A percentile compares a stretch with the other conserved stretches of the same genome.
These are phyloP conservation scores for Pseudogymnoascus sp. DNA, from an alignment of 2,329 filamentous ascomycete genomes.

Conservation along the genomic window DNA sequence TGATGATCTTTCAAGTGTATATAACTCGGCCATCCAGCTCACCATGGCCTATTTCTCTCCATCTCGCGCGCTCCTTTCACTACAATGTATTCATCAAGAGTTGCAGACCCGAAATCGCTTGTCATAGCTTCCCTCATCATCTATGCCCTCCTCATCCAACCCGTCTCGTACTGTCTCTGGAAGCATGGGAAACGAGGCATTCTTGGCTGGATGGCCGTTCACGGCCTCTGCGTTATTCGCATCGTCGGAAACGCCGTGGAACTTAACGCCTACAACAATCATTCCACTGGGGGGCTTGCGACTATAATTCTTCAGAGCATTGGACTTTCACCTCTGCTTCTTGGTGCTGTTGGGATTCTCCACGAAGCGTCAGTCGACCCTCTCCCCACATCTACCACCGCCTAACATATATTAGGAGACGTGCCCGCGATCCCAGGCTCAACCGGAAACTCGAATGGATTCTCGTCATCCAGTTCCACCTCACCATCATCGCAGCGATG, in stretches of 20 bases:
- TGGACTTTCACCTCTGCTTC: slow-evolving; percentile 17
- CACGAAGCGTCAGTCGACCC: slow-evolving; percentile 18
- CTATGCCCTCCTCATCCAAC: slow-evolving; percentile 10
- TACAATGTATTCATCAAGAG: neutral
- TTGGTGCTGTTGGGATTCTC: slow-evolving; percentile 15
- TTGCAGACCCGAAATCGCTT: neutral
- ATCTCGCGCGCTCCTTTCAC: neutral
- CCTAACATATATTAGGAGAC: neutral
- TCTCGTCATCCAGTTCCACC: neutral
- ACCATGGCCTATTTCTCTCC: neutral
- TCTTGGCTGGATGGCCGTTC: slow-evolving; percentile 11
- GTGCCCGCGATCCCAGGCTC: neutral
- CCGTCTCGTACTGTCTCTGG: slow-evolving; percentile 11
- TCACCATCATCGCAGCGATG: neutral
- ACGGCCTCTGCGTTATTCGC: neutral
- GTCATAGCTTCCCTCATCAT: slow-evolving; percentile 8
- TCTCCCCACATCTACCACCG: neutral
- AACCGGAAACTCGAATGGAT: neutral
- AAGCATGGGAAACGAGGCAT: slow-evolving; percentile 10
- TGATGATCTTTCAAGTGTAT: neutral
- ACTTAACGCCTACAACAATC: slow-evolving; percentile 4
- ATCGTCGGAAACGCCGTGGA: slow-evolving; percentile 6
- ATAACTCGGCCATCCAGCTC: neutral
- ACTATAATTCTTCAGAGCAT: slow-evolving; percentile 14
- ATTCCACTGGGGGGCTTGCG: neutral